phyloP scores from a whole-genome alignment of 2,329 filamentous ascomycete genomes.

The Reticulascus tulasneorum region DNA sequence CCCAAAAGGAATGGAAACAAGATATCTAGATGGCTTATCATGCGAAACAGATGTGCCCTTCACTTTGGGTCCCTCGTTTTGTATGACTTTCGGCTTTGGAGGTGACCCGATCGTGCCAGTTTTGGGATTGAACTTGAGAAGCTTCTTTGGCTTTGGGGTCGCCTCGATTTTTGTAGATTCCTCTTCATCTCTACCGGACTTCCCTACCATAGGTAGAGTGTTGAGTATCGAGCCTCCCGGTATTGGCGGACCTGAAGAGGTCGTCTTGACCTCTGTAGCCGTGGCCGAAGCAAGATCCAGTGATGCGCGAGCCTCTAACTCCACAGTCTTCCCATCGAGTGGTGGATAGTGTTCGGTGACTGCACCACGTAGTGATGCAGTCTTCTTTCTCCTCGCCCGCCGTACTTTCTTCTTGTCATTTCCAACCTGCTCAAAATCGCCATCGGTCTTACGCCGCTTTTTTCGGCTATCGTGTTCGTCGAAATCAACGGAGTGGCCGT shows the following conservation, averaged over 20 bases:
- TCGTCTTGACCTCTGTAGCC: too few species aligned
- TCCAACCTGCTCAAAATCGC: slow-evolving; percentile 11
- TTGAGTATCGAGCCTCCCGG: too few species aligned
- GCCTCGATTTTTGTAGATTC: too few species aligned
- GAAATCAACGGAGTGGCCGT: slow-evolving; percentile 5
- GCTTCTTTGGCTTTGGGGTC: slow-evolving; percentile 22
- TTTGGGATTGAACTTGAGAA: slow-evolving; percentile 54
- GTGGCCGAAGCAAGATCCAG: too few species aligned
- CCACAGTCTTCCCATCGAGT: too few species aligned
- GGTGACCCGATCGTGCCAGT: slow-evolving; percentile 62
- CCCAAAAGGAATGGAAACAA: slow-evolving; percentile 7
- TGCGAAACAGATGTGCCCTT: slow-evolving; percentile 5
- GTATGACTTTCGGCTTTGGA: slow-evolving; percentile 45
- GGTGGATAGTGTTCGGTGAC: too few species aligned
- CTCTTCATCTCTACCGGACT: too few species aligned
- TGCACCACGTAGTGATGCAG: too few species aligned
- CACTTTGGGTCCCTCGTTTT: slow-evolving; percentile 12
- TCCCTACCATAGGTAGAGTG: too few species aligned
- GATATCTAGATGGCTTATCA: slow-evolving; percentile 2
- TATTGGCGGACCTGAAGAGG: too few species aligned
- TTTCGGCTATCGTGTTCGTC: slow-evolving; percentile 11
- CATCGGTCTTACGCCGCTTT: slow-evolving; percentile 22
- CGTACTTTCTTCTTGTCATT: slow-evolving; percentile 15
- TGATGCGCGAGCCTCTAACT: too few species aligned
- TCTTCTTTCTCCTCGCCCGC: slow-evolving; percentile 22